Evolutionary conservation across 495 filamentous ascomycete species (phyloP), one percentile per base, ranked within the genome.

Genomic region (Bryoglossum gracile): DNA sequence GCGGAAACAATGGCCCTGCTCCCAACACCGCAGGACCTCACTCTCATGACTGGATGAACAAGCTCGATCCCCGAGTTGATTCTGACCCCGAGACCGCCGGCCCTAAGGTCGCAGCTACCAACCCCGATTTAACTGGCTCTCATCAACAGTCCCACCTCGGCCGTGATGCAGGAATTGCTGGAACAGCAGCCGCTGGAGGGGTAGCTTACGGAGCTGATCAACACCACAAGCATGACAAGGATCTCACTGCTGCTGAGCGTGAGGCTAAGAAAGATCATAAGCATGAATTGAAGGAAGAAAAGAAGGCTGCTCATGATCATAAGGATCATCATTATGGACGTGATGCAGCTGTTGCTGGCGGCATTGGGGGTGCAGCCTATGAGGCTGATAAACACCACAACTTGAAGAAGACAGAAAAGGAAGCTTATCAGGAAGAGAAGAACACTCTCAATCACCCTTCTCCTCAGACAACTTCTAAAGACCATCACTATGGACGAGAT

Each of bases 11-110:
- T 42, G 47, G 53, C 13, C 36, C 53, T 4, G 47, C 53, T 35
- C 47, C 46, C 1, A 45, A 46, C 39, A 71, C 61, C 32, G 45
- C 55, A 24, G 64, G 67, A 11, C 73, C 67, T 5, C 71, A 68
- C 34, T 50, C 50, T n/a, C 62, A 64, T 21, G 56, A 58, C 37
- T 40, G 62, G 8, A 56, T 56, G 43, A 68, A 65, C 53, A 62
- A 66, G 47, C 42, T 51, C 28, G 68, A 71, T 41, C 68, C 71
- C 30, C 58, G 62, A 21, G 63, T 70, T 4, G 23, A 48, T 30
- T n/a, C 44, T 10, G 17, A 54, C 19, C 51, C 45, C 17, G 22
- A 21, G 23, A 30, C 23, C 11, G 13, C 9, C 24, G 2, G 1
- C 13, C 18, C 34, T 30, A 18, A 32, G 4, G 26, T 5, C 13